Percentiles rank a stretch among this genome's conserved stretches.
Evolutionary conservation across 768 basidiomycete genomes (phyloP).

Genomic region (Rhodotorula paludigena): DNA sequence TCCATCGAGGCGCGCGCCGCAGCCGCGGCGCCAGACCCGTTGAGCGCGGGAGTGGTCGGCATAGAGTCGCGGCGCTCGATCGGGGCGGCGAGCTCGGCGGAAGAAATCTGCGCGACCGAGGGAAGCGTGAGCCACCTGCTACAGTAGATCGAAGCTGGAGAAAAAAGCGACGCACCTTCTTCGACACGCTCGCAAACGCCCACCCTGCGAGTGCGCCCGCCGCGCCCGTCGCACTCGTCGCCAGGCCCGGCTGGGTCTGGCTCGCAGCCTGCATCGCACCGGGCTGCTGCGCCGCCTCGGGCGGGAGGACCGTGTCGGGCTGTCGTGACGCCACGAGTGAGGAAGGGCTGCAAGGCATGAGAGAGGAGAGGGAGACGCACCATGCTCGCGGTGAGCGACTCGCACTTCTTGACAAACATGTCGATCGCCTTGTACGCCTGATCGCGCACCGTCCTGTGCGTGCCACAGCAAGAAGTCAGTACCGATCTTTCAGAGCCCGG

Average conservation of each 20-base stretch:
- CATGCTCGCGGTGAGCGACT: slow-evolving; percentile 73
- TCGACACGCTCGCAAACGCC: slow-evolving; percentile 86
- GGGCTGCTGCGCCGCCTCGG: slow-evolving; percentile 3
- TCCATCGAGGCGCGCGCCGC: slow-evolving; percentile 52
- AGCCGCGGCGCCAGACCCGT: slow-evolving; percentile 50
- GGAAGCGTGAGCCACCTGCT: neutral
- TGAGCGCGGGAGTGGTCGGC: slow-evolving; percentile 30
- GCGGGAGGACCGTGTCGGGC: slow-evolving; percentile 33
- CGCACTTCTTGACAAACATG: slow-evolving; percentile 75
- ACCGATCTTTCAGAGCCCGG: neutral
- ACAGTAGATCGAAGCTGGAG: neutral
- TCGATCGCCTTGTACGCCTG: slow-evolving; percentile 93
- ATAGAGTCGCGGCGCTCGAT: slow-evolving; percentile 26
- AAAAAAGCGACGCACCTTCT: slow-evolving; percentile 56
- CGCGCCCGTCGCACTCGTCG: slow-evolving; percentile 81
- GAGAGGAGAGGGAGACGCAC: slow-evolving; percentile 51
- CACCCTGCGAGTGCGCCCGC: slow-evolving; percentile 89
- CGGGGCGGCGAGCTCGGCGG: slow-evolving; percentile 63
- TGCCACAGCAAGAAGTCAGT: neutral
- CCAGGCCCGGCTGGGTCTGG: slow-evolving; percentile 54
- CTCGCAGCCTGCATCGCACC: slow-evolving; percentile 37
- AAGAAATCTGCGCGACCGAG: slow-evolving; percentile 55
- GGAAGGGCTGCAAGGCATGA: slow-evolving; percentile 44
- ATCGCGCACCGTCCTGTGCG: slow-evolving; percentile 74
- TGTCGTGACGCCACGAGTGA: slow-evolving; percentile 50